Evolutionary conservation across 257 asterid genomes (phyloP), one percentile per base, ranked within the genome.

Genomic region (Dorcoceras hygrometricum): DNA sequence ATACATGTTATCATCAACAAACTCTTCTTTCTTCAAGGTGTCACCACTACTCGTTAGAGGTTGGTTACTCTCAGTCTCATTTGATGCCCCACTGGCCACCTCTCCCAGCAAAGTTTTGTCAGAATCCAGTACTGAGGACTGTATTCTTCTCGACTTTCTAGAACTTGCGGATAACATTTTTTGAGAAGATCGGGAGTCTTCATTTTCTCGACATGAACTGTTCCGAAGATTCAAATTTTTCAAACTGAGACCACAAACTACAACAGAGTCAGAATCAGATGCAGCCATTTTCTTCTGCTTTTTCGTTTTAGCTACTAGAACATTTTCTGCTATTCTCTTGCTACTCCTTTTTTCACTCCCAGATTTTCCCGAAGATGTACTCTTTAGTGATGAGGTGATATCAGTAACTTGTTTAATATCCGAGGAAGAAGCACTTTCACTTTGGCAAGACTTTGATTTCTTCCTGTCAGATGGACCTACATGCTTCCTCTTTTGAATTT

Each of bases 261-360:
- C 82, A 81, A 76, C 81, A 62, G 83, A 76, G 74, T 87, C 95
- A 66, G 84, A 77, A 68, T 80, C 95, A 64, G 94, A 85, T 74
- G 85, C 50, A 31, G 57, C 70, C 67, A 46, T 72, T 67, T 82
- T 82, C 83, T 82, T 88, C 79, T 77, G 95, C 74, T 77, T 79
- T 83, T 93, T 86, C 74, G 73, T 82, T 76, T 78, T 82, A 68
- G 92, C 78, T 75, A 81, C 85, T 39, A 84, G 65, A 73, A 84
- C 86, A 75, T 80, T 87, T 73, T 90, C 97, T 46, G 96, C 97
- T 75, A 88, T 78, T 75, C 99, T 79, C 91, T 94, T 94, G 89
- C 96, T 84, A 61, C 80, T 87, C 78, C 91, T 85, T 81, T 87
- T 88, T 67, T 80, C 87, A 28, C 50, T 66, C 51, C 83, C 77